Evolutionary conservation across 2,329 filamentous ascomycete genomes (phyloP), one percentile per base, ranked within the genome.

Genomic region (Diaporthe vexans): DNA sequence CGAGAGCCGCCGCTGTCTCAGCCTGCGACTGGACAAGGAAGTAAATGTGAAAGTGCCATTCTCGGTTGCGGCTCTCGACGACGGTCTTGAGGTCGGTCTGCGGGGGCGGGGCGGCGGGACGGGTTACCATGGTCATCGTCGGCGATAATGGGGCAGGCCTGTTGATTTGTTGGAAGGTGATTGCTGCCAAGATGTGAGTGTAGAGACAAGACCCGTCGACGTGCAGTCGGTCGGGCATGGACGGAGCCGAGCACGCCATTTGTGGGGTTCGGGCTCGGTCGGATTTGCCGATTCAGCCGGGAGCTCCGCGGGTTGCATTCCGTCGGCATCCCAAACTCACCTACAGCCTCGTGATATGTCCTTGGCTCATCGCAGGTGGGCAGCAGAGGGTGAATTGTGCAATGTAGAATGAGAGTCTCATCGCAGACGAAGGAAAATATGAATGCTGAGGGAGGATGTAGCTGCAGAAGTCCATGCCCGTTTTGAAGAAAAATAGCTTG

Each of bases 21-120:
- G 77, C 72, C 1, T 80, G 77, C 35, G 81, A 82, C 68, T 82
- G 81, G 1, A 81, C 74, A 33, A 82, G 56, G 73, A 82, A 82
- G 46, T 82, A 82, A 21, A 82, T 82, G 58, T 82, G 81, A 71
- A 82, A 82, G 71, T 82, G 81, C 81, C 81, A 81, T 72, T 81
- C 80, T 35, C 80, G 77, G 13, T 77, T 80, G 21, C 80, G 79
- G 24, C 63, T 72, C 56, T 80, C 78, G 21, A 81, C 80, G 2
- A 81, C 80, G 5, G 79, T 80, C 61, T 81, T 78, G 9, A 81
- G 72, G 67, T 81, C 80, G 19, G 75, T 75, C 63, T 81, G 78
- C 17, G 79, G 80, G 7, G 71, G 35, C 7, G 77, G 75, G 4
- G 56, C 56, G 21, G 72, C 46, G 33, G 79, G 70, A 10, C 74